Percentiles rank a stretch among this genome's conserved stretches.
phyloP scores from a whole-genome alignment of 768 basidiomycete species.

The Tricholoma terreum region DNA sequence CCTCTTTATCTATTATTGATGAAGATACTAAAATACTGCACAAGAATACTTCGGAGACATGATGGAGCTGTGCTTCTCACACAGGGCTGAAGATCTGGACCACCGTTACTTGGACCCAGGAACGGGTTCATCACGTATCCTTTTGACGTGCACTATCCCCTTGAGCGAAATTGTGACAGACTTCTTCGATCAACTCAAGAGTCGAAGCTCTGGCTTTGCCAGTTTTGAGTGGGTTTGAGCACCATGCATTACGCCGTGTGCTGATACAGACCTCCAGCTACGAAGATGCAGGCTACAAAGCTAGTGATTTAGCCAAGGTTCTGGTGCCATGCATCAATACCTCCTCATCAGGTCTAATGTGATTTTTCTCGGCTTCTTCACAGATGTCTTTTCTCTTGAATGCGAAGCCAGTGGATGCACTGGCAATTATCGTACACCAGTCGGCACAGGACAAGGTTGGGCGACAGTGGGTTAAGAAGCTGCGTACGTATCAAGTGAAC shows the following conservation, averaged over 20 bases:
- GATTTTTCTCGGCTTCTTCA: background rate
- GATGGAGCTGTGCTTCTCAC: constrained; percentile 90
- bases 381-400: constrained; percentile 93
- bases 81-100: constrained; percentile 80
- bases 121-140: constrained; percentile 57
- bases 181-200: constrained; percentile 94
- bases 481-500: constrained; percentile 55
- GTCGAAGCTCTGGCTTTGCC: constrained; percentile 86
- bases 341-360: background rate
- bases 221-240: constrained; percentile 74
- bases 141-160: constrained; percentile 82
- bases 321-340: constrained; percentile 4
- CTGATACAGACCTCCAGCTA: constrained; percentile 52
- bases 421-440: constrained; percentile 88
- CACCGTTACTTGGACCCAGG: constrained; percentile 78
- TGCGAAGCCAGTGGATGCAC: constrained; percentile 84
- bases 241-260: background rate
- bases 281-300: constrained; percentile 87
- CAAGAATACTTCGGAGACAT: constrained; percentile 91
- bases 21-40: constrained; percentile 2
- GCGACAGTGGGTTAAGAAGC: constrained; percentile 84
- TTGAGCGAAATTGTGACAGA: constrained; percentile 91
- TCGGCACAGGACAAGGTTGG: constrained; percentile 75
- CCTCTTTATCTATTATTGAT: background rate
- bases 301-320: constrained; percentile 83